Percentiles rank a stretch among this genome's conserved stretches.
phyloP scores from a whole-genome alignment of 768 basidiomycete species.

The Boletus pseudo-olivaceus region DNA sequence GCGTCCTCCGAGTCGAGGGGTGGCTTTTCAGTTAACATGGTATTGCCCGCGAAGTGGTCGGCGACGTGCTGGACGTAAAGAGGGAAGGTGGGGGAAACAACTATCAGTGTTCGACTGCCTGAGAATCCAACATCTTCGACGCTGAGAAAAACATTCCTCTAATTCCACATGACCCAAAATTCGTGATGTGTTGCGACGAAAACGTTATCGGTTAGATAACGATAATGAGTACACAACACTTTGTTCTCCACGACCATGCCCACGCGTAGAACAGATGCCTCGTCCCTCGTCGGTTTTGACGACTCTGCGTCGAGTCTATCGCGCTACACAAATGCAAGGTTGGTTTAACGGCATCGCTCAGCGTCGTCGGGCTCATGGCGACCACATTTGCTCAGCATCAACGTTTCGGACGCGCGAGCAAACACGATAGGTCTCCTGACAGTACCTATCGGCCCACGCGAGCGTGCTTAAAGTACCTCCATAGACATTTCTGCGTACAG shows the following conservation, averaged over 20 bases:
- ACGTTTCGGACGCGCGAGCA: background rate
- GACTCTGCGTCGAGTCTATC: constrained; percentile 16
- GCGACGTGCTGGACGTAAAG: background rate
- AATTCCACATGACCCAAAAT: background rate
- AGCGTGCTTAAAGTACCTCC: background rate
- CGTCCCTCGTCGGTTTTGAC: background rate
- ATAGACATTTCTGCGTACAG: constrained; percentile 8
- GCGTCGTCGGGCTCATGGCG: background rate
- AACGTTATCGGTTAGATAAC: constrained; percentile 14
- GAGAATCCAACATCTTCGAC: too few species aligned
- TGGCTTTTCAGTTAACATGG: constrained; percentile 9
- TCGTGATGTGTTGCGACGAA: background rate
- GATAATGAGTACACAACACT: background rate
- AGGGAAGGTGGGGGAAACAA: background rate
- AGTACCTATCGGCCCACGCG: background rate
- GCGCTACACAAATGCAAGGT: constrained; percentile 10
- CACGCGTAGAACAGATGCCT: background rate
- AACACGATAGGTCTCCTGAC: constrained; percentile 14
- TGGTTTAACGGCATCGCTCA: background rate
- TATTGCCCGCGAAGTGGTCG: background rate
- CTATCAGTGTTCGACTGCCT: background rate
- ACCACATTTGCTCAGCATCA: background rate
- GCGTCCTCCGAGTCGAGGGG: background rate
- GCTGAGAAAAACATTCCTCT: too few species aligned
- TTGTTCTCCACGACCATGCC: constrained; percentile 1